These are phyloP conservation scores for Aspergillus sp. DNA, from an alignment of 2,329 filamentous ascomycete genomes.

Conservation along the genomic window DNA sequence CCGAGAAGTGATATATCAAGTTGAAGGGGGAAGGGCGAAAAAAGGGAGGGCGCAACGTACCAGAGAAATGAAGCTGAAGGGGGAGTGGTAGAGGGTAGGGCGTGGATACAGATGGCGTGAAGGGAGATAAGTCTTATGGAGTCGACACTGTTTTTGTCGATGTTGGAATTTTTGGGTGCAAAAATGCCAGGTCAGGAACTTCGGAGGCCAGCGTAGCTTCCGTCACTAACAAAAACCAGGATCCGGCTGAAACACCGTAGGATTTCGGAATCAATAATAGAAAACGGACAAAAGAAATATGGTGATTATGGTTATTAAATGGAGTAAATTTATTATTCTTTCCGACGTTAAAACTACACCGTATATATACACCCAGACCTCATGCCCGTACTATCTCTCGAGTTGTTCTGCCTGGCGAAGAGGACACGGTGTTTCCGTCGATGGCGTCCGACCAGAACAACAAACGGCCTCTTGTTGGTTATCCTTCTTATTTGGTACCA, in stretches of 20 bases:
- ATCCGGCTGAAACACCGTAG: too few species aligned
- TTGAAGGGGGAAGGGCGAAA: constrained; percentile 1
- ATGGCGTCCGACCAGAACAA: too few species aligned
- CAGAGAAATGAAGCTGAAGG: constrained; percentile 8
- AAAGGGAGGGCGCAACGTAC: constrained; percentile 2
- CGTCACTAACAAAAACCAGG: constrained; percentile 21
- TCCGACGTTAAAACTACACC: too few species aligned
- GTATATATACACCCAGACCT: too few species aligned
- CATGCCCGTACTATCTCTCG: not conserved
- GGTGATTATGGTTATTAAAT: too few species aligned
- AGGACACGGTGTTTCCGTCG: constrained; percentile 27
- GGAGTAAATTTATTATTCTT: too few species aligned
- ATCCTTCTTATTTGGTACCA: too few species aligned
- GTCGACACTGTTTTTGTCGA: constrained; percentile 14
- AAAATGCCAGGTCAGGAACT: constrained; percentile 31
- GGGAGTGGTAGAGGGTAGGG: constrained; percentile 11
- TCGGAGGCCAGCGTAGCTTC: constrained; percentile 34
- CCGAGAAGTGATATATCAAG: constrained; percentile 1
- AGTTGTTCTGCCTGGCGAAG: constrained; percentile 9
- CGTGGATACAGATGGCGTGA: constrained; percentile 8
- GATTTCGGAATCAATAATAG: too few species aligned
- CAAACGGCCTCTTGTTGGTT: too few species aligned
- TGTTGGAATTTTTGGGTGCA: constrained; percentile 30
- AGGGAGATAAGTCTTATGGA: too few species aligned
- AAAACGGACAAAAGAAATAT: too few species aligned